Evolutionary conservation across 148 eudicot species (phyloP).

Genomic region (Agrostemma githago): DNA sequence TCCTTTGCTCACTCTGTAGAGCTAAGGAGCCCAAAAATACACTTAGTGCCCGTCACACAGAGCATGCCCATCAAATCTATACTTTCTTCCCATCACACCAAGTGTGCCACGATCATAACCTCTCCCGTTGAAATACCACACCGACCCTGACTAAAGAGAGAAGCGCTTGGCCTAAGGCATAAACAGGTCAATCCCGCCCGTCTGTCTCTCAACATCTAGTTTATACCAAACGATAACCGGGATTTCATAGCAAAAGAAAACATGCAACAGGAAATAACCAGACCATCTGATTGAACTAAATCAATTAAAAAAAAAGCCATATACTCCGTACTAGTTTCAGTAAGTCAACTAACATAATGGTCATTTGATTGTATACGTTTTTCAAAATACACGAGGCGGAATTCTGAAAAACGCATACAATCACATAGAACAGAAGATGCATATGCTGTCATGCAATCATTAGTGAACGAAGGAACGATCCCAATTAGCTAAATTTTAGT

Average conservation of each 20-base stretch:
- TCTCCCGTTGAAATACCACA: conserved; percentile 50
- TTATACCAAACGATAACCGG: background rate
- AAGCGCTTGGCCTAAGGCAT: conserved; percentile 47
- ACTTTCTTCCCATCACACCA: conserved; percentile 33
- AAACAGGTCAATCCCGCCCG: background rate
- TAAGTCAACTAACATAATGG: background rate
- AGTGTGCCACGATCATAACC: conserved; percentile 39
- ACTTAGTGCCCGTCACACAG: conserved; percentile 32
- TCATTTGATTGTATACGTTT: no score
- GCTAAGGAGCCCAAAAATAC: conserved; percentile 22
- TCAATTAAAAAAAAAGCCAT: background rate
- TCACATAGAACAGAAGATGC: no score
- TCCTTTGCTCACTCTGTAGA: conserved; percentile 27
- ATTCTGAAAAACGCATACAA: background rate
- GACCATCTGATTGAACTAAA: background rate
- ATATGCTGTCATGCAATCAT: background rate
- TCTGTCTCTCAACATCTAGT: background rate
- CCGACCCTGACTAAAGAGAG: conserved; percentile 45
- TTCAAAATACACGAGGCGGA: no score
- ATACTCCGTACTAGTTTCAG: background rate
- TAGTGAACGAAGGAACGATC: background rate
- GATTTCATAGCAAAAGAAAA: conserved; percentile 4
- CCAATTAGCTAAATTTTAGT: background rate
- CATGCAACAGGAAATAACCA: background rate
- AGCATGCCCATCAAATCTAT: background rate